Evolutionary conservation across 768 basidiomycete species (phyloP), one percentile per base, ranked within the genome.

Genomic region (Lyophyllum atratum): DNA sequence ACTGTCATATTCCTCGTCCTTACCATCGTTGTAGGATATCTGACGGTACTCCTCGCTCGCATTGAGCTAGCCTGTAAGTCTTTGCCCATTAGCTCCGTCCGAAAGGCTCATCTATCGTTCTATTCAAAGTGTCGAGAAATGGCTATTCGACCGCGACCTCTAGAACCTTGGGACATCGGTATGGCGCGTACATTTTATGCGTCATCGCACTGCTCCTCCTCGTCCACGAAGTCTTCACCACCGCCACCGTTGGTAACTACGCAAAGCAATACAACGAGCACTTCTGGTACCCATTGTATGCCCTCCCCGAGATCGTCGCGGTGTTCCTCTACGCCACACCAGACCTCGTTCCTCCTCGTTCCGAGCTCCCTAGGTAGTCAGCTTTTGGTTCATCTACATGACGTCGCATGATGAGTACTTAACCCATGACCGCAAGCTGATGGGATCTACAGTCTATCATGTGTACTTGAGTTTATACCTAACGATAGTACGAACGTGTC

Each of bases 281-380:
- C 22, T 60, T 70, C 4, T 79, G 78, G 77, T 80, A 79, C 54
- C 76, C 78, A 1, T 59, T 80, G 2, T 60, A 73, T 4, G 75
- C 74, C 1, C 49, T 76, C 4, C 71, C 78, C 0, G 79, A 80
- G 59, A 52, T 77, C 24, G 55, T 79, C 14, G 72, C 72, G 0
- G 74, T 79, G 2, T 15, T 66, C 0, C 59, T 75, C 25, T 77
- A 72, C 46, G 58, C 69, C 9, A 62, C 62, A 3, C 75, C 77
- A 0, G 75, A 72, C 0, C 55, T 79, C 4, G 68, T 77, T 1
- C 75, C 72, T 26, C 61, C 68, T 48, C 60, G 68, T 3, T 55
- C 67, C 3, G 69, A 73, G 47, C 48, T 73, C 25, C 57, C 59
- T 3, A 55, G 17, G 31, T 59, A 55, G 31, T 46, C 25, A 31